Base-by-base conservation (phyloP, 2,329 filamentous ascomycete genomes). In the Arthrobotrys sphaeroides region DNA sequence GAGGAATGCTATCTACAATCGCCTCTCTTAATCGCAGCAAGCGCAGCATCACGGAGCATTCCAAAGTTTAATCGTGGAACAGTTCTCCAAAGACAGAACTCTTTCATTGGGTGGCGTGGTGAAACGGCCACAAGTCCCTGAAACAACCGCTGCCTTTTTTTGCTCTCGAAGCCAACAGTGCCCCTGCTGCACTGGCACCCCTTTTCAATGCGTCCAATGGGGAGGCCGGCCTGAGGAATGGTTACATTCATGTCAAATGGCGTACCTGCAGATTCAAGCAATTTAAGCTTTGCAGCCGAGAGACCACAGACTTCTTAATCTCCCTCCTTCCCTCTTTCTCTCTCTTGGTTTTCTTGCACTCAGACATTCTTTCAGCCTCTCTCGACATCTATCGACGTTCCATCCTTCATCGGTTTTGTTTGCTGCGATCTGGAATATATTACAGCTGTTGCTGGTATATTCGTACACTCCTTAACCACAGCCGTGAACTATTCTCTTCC, bases 371-470 rank as follows among this genome's bases (percentile, higher is more conserved):
- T 69, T 69, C 36, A 49, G 47, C 53, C 40, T 28, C 55, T 31
- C 43, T 66, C 51, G 47, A 55, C 36, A 18, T 28, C 36, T 57
- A 60, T 42, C 42, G 43, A 60, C 40, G n/a, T 16, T 47, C 42
- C 22, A 43, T 38, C 51, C 28, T 55, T 20, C 16, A n/a, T 28
- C 65, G 59, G 28, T 49, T 51, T 45, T 26, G 38, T 59, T 66
- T 42, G 20, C 5, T 22, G 2, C 6, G 40, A n/a, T 33, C 43
- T 72, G 59, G 69, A 66, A 73, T 73, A 73, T 73, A 73, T n/a
- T 12, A 43, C 69, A n/a, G 69, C 61, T 60, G 53, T 73, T 16
- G 60, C 68, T 73, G 61, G 40, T 53, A 70, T 76, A 70, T 76
- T 70, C 73, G 73, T 70, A 49, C 73, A 66, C 64, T 69, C 62